A percentile compares a stretch with the other conserved stretches of the same genome.
Evolutionary conservation across 2,329 filamentous ascomycete genomes (phyloP).

Genomic region (Seiridium unicorne): DNA sequence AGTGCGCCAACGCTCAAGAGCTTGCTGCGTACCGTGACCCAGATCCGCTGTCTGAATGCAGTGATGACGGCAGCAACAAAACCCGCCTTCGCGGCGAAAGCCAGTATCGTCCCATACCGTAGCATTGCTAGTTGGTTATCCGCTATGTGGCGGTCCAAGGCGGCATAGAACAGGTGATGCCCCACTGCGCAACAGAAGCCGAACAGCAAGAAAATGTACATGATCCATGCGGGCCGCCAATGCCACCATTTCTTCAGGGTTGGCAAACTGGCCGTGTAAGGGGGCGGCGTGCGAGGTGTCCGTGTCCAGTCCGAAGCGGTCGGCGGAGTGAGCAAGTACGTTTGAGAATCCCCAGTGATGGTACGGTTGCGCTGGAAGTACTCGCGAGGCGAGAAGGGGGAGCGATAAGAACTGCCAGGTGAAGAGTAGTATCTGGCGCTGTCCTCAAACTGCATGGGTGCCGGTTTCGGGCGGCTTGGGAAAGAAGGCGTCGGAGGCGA

Average conservation of each 20-base stretch:
- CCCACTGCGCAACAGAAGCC: conserved; percentile 33
- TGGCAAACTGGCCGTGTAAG: conserved; percentile 12
- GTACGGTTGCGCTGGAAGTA: conserved; percentile 14
- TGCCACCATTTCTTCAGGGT: conserved; percentile 21
- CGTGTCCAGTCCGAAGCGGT: conserved; percentile 11
- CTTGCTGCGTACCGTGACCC: conserved; percentile 28
- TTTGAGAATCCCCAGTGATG: conserved; percentile 10
- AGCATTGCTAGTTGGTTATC: conserved; percentile 34
- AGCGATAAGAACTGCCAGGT: conserved; percentile 10
- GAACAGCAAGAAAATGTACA: conserved; percentile 35
- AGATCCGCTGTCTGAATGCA: conserved; percentile 30
- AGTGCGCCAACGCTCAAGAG: conserved; percentile 25
- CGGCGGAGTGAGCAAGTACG: conserved; percentile 16
- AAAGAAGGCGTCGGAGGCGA: conserved; percentile 4
- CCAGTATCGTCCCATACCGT: conserved; percentile 35
- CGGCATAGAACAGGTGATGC: conserved; percentile 36
- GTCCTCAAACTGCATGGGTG: conserved; percentile 19
- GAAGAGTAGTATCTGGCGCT: conserved; percentile 9
- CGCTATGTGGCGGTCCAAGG: conserved; percentile 29
- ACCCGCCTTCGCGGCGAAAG: conserved; percentile 37
- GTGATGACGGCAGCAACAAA: conserved; percentile 33
- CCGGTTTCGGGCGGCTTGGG: conserved; percentile 12
- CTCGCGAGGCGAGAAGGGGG: conserved; percentile 13
- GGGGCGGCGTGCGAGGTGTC: conserved; percentile 17
- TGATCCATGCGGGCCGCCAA: conserved; percentile 35